Conservation (phyloP, 2,329 filamentous ascomycete genomes). For the Lachnellula willkommii region DNA sequence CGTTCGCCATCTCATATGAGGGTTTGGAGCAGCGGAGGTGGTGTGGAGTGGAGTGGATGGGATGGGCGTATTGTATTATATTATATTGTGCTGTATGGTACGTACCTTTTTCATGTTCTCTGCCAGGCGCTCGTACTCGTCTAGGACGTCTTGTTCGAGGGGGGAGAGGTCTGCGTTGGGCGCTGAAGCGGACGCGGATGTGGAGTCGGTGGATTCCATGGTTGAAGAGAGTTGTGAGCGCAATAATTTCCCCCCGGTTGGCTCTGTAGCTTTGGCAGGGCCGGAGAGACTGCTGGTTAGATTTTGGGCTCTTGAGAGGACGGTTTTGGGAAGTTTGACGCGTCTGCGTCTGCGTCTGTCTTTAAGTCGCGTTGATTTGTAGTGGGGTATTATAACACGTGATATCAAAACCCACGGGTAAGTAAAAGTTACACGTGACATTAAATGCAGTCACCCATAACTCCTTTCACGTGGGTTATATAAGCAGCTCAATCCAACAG, state of each 20-base stretch:
- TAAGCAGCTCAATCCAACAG: too few species aligned
- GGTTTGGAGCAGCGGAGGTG: neutral
- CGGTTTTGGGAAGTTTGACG: neutral
- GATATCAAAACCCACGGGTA: neutral
- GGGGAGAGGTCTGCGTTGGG: conserved; percentile 58
- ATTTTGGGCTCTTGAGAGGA: neutral
- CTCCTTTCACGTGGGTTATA: too few species aligned
- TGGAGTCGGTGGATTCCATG: conserved; percentile 19
- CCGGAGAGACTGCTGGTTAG: neutral
- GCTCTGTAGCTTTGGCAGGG: too few species aligned
- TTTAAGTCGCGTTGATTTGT: neutral
- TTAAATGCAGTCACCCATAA: too few species aligned
- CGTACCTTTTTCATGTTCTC: conserved; percentile 85
- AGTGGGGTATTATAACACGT: neutral
- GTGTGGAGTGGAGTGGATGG: neutral
- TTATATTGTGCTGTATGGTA: too few species aligned
- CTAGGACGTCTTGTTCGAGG: conserved; percentile 87
- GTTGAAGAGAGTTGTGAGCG: neutral
- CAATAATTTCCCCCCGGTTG: too few species aligned
- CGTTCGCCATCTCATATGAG: neutral
- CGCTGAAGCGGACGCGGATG: conserved; percentile 6
- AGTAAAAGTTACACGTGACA: too few species aligned
- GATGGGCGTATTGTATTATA: neutral
- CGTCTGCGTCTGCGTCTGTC: neutral
- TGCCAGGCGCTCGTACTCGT: conserved; percentile 83